These are phyloP conservation scores for Cytospora piceae DNA, from an alignment of 2,329 filamentous ascomycete genomes.

Conservation along the genomic window DNA sequence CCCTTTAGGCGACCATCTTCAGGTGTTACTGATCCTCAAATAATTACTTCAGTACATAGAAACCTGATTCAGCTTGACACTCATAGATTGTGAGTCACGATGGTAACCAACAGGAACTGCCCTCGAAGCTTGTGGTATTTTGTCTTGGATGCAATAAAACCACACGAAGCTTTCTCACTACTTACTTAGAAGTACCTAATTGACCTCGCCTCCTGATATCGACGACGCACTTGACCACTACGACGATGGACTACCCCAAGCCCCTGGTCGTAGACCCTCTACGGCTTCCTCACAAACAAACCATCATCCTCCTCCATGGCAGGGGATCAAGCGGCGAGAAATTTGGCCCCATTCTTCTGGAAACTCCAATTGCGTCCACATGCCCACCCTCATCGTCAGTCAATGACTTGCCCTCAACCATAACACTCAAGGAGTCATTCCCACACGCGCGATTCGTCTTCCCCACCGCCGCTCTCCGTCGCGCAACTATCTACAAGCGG, in stretches of 20 bases:
- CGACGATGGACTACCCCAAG: conserved; percentile 7
- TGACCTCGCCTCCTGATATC: too few species aligned
- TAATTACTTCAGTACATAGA: too few species aligned
- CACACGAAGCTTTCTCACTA: too few species aligned
- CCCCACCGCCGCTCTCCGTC: conserved; percentile 49
- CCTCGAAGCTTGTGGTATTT: too few species aligned
- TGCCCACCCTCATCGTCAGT: background rate
- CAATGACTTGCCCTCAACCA: background rate
- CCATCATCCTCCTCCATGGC: conserved; percentile 54
- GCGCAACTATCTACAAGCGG: conserved; percentile 45
- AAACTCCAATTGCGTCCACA: conserved; percentile 18
- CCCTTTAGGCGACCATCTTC: too few species aligned
- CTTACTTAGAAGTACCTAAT: too few species aligned
- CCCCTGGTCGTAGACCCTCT: conserved; percentile 31
- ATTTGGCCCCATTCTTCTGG: conserved; percentile 47
- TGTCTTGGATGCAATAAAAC: too few species aligned
- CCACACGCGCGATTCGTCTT: conserved; percentile 54
- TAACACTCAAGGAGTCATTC: conserved; percentile 40
- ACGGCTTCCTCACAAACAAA: conserved; percentile 42
- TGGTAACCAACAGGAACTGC: too few species aligned
- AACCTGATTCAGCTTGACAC: too few species aligned
- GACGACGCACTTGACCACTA: background rate
- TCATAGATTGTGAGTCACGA: too few species aligned
- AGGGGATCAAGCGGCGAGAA: conserved; percentile 47
- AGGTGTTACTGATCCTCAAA: too few species aligned